Percentiles rank a stretch among this genome's conserved stretches.
Conservation (phyloP, 192 early-diverging fungal genomes). For the Umbelopsis ramanniana region DNA sequence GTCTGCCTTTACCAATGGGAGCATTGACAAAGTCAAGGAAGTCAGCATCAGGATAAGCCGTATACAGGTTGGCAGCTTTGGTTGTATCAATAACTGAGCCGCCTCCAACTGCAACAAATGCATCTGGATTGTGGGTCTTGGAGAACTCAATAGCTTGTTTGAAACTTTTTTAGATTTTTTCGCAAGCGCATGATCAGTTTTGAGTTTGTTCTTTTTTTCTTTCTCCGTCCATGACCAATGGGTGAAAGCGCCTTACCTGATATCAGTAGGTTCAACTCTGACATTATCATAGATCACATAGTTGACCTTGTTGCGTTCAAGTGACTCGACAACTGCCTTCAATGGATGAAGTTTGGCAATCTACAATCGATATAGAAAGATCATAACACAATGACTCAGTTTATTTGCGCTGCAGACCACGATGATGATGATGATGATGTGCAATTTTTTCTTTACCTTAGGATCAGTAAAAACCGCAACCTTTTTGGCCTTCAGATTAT, state of each 20-base stretch:
- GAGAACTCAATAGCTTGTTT: conserved; percentile 83
- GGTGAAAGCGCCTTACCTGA: conserved; percentile 28
- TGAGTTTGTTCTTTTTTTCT: not conserved
- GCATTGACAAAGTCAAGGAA: conserved; percentile 93
- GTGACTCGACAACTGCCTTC: conserved; percentile 75
- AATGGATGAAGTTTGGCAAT: conserved; percentile 76
- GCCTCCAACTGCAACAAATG: conserved; percentile 90
- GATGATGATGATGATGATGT: not conserved
- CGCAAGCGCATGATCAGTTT: not conserved
- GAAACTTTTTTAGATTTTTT: conserved; percentile 54
- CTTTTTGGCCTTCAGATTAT: conserved; percentile 79
- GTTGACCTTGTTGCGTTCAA: conserved; percentile 66
- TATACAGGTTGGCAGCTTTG: conserved; percentile 91
- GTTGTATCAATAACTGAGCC: conserved; percentile 91
- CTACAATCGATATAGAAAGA: conserved; percentile 29
- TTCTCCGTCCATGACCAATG: not conserved
- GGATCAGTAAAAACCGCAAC: conserved; percentile 86
- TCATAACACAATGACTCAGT: not conserved
- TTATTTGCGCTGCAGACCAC: not conserved
- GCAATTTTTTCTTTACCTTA: conserved; percentile 48
- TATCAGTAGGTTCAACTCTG: conserved; percentile 84
- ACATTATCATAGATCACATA: conserved; percentile 79
- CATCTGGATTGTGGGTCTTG: conserved; percentile 73
- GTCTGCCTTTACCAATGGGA: conserved; percentile 85
- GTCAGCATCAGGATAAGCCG: conserved; percentile 78